Conservation (phyloP, 805 yeast species). For the Yamadazyma olivae region DNA sequence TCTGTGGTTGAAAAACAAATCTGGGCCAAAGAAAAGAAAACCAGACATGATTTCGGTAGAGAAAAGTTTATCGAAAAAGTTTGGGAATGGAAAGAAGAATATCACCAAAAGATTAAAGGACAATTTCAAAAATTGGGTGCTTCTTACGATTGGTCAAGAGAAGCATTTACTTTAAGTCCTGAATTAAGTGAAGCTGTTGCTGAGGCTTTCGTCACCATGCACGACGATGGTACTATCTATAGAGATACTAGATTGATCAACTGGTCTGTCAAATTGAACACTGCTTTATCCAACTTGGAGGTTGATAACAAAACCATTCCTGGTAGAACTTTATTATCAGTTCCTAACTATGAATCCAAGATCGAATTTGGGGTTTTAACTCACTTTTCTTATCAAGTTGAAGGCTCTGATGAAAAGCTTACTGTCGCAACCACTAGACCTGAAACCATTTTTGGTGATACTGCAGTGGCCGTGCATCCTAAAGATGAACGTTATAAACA, state of each 20-base stretch:
- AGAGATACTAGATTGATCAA: constrained; percentile 91
- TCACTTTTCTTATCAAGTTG: constrained; percentile 90
- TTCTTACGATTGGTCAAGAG: constrained; percentile 94
- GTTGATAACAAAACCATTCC: constrained; percentile 89
- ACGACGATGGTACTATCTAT: constrained; percentile 93
- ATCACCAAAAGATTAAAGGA: constrained; percentile 78
- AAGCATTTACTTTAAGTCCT: constrained; percentile 89
- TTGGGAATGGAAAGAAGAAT: constrained; percentile 98
- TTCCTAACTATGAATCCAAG: constrained; percentile 87
- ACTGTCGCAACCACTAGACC: constrained; percentile 99
- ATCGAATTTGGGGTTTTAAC: constrained; percentile 96
- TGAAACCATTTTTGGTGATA: constrained; percentile 96
- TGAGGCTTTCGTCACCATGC: constrained; percentile 87
- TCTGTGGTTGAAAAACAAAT: constrained; percentile 95
- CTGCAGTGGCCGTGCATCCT: constrained; percentile 97
- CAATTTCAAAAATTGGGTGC: constrained; percentile 91
- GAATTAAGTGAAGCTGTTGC: constrained; percentile 73
- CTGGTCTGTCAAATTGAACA: constrained; percentile 93
- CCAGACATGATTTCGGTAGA: constrained; percentile 95
- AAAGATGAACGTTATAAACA: constrained; percentile 90
- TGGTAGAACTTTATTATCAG: constrained; percentile 75
- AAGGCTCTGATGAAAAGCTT: constrained; percentile 77
- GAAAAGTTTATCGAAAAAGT: constrained; percentile 84
- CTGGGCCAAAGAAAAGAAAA: constrained; percentile 81
- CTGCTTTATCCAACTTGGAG: constrained; percentile 94